Evolutionary conservation across 768 basidiomycete genomes (phyloP), one percentile per base, ranked within the genome.

Genomic region (Termitomyces sp.): DNA sequence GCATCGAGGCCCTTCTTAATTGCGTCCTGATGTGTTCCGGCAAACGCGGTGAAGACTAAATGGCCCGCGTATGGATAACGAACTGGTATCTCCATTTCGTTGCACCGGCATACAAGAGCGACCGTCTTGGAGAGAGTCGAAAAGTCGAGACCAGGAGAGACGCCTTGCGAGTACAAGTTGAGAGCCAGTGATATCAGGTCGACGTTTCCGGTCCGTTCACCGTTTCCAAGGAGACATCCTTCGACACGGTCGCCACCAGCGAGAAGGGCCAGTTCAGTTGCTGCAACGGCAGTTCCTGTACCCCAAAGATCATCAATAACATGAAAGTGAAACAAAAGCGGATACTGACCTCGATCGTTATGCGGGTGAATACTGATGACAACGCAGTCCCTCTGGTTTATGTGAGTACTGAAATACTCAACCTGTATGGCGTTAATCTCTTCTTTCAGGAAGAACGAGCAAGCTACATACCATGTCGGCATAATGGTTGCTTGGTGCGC

Each of bases 1-100:
- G 77, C 80, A 71, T 88, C 86, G 72, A 93, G 89, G 43, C 91
- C 91, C 74, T 93, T 93, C 74, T 92, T 93, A 79, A 93, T 86
- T 13, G 91, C 91, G 64, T 93, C 91, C 72, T 89, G 88, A 70
- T 93, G 91, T 12, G 86, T 87, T 28, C 91, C 91, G 33, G 88
- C 89, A 76, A 93, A 93, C 8, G 91, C 91, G 20, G 91, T 90
- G 70, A 91, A 93, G 63, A 92, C 91, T 49, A 93, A 80, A 61
- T 91, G 89, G 56, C 91, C 91, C 4, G 88, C 89, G 63, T 91
- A 93, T 4, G 91, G 91, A 66, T 91, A 88, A 41, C 91, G 79
- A 5, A 87, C 86, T 67, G 92, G 91, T 18, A 91, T 81, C 16
- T 88, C 86, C 9, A 91, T 79, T 66, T 89, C 89, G 67, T 88